Evolutionary conservation across 2,329 filamentous ascomycete genomes (phyloP).

Genomic region (Colletotrichum sp.): DNA sequence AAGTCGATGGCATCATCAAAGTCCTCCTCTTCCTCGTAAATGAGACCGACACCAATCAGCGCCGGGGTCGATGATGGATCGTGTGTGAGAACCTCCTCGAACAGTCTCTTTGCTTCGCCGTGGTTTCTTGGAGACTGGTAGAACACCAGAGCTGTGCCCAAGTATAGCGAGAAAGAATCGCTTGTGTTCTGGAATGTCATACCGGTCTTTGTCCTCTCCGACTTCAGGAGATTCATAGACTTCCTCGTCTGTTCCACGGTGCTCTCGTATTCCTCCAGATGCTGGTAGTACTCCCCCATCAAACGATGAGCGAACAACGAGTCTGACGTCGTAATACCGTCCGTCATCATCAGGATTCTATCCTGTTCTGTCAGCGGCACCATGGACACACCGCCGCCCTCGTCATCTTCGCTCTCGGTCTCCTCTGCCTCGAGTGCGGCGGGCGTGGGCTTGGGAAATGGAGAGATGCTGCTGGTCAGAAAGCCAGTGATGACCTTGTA

Average conservation of each 20-base stretch:
- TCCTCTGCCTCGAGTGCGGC: constrained; percentile 26
- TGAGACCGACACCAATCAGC: constrained; percentile 86
- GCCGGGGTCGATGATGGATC: constrained; percentile 80
- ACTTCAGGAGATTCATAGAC: constrained; percentile 64
- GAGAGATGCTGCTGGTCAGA: constrained; percentile 81
- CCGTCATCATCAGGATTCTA: constrained; percentile 78
- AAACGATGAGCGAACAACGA: constrained; percentile 86
- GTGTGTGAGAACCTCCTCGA: constrained; percentile 78
- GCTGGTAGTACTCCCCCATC: constrained; percentile 81
- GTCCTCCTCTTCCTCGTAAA: constrained; percentile 92
- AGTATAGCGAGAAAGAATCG: constrained; percentile 76
- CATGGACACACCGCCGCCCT: constrained; percentile 58
- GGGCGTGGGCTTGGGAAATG: constrained; percentile 62
- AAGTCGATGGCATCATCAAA: constrained; percentile 83
- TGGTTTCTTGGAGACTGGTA: constrained; percentile 92
- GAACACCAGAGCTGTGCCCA: constrained; percentile 88
- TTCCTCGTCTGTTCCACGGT: constrained; percentile 81
- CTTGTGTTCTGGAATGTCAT: constrained; percentile 70
- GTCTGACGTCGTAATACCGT: constrained; percentile 68
- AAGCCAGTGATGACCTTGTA: constrained; percentile 83
- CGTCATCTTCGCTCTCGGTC: constrained; percentile 60
- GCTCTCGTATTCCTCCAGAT: constrained; percentile 83
- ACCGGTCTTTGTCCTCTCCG: constrained; percentile 70
- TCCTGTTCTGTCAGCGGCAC: constrained; percentile 75
- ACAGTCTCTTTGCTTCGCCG: constrained; percentile 83